Evolutionary conservation across 257 asterid genomes (phyloP).

Genomic region (Solanum etuberosum): DNA sequence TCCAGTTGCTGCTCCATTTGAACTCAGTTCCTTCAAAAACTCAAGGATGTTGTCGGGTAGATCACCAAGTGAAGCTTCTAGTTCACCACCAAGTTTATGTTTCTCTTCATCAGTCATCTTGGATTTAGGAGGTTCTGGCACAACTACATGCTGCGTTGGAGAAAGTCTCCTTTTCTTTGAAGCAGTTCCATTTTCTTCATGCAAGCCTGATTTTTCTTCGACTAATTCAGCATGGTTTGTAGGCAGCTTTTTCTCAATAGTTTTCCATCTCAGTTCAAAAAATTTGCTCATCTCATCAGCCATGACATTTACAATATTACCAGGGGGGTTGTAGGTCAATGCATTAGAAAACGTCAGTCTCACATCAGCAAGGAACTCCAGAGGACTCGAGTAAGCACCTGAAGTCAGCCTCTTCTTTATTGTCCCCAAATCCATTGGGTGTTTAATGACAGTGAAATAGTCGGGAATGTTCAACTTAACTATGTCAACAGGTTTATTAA

Average conservation of each 20-base stretch:
- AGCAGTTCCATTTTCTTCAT: constrained; percentile 27
- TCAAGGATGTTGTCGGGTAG: constrained; percentile 48
- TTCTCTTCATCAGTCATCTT: constrained; percentile 63
- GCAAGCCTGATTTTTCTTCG: constrained; percentile 24
- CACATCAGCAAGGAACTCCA: constrained; percentile 70
- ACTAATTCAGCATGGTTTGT: constrained; percentile 8
- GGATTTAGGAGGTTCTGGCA: constrained; percentile 30
- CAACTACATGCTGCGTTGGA: constrained; percentile 28
- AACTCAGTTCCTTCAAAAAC: constrained; percentile 47
- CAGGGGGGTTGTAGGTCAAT: constrained; percentile 75
- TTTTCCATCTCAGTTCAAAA: constrained; percentile 69
- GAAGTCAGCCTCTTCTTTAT: constrained; percentile 50
- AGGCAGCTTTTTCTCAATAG: constrained; percentile 43
- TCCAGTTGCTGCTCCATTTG: constrained; percentile 35
- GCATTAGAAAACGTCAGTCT: constrained; percentile 78
- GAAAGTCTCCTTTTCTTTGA: constrained; percentile 55
- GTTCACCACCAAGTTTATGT: constrained; percentile 35
- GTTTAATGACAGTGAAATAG: constrained; percentile 61
- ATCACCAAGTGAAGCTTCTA: constrained; percentile 44
- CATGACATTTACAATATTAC: constrained; percentile 43
- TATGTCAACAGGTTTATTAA: constrained; percentile 67
- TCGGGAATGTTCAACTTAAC: constrained; percentile 64
- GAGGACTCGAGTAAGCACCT: constrained; percentile 41
- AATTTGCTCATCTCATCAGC: constrained; percentile 49
- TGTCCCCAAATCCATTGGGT: constrained; percentile 91